Evolutionary conservation across 1,139 yeast species (phyloP).

Genomic region (Candida sp.): DNA sequence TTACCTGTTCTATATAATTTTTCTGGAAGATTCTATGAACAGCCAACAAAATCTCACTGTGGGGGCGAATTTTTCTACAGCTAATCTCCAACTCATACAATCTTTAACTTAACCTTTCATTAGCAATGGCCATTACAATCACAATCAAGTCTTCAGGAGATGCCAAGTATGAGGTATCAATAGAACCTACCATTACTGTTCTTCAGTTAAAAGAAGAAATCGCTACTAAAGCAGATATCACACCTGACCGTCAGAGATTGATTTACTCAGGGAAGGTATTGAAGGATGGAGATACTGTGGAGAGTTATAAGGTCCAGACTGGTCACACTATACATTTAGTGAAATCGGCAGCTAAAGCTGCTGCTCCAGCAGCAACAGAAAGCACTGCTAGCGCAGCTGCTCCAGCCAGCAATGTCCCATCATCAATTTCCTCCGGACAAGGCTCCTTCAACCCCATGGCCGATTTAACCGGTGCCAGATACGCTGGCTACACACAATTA

Average conservation of each 20-base stretch:
- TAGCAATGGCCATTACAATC: slow-evolving; percentile 15
- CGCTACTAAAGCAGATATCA: slow-evolving; percentile 57
- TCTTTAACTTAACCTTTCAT: too few species aligned
- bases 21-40: not conserved
- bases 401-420: slow-evolving; percentile 43
- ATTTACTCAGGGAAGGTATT: slow-evolving; percentile 93
- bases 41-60: not conserved
- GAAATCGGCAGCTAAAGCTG: slow-evolving; percentile 48
- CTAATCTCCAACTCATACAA: too few species aligned
- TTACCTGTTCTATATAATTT: too few species aligned
- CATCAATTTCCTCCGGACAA: slow-evolving; percentile 81
- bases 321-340: slow-evolving; percentile 92
- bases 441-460: slow-evolving; percentile 90
- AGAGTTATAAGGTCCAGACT: slow-evolving; percentile 72
- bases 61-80: not conserved
- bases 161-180: slow-evolving; percentile 65
- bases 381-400: slow-evolving; percentile 16
- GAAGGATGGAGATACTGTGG: slow-evolving; percentile 76
- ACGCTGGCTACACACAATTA: slow-evolving; percentile 87
- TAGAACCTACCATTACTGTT: slow-evolving; percentile 55
- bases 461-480: slow-evolving; percentile 91
- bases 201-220: slow-evolving; percentile 66
- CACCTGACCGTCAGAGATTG: slow-evolving; percentile 76
- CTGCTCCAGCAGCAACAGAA: slow-evolving; percentile 18
- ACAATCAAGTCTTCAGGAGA: slow-evolving; percentile 66